phyloP scores from a whole-genome alignment of 768 basidiomycete genomes.

The Leccinum rimulosum region DNA sequence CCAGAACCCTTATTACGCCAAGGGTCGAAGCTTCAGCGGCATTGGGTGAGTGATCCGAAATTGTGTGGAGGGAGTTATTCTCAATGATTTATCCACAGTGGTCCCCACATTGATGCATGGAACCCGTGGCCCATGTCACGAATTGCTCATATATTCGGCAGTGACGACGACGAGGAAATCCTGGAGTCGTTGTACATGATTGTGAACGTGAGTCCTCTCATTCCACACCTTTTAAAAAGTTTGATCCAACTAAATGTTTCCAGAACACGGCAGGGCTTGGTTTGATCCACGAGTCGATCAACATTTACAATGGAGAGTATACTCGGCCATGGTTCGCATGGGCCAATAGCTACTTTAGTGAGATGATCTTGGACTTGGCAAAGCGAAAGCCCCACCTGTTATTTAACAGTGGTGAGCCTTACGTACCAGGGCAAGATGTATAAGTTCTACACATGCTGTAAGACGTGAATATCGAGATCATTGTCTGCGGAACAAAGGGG shows the following conservation, averaged over 20 bases:
- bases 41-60: constrained; percentile 51
- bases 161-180: constrained; percentile 71
- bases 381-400: constrained; percentile 69
- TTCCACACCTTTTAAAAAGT: not conserved
- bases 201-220: constrained; percentile 52
- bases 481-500: not conserved
- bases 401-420: constrained; percentile 52
- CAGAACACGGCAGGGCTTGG: constrained; percentile 75
- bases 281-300: constrained; percentile 74
- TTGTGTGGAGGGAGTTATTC: not conserved
- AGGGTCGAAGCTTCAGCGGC: constrained; percentile 62
- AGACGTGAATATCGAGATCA: not conserved
- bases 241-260: not conserved
- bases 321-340: constrained; percentile 80
- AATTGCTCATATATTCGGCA: constrained; percentile 70
- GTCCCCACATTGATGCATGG: constrained; percentile 71
- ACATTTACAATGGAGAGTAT: constrained; percentile 58
- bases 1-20: constrained; percentile 68
- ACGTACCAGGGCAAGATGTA: constrained; percentile 45
- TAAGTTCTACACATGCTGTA: not conserved
- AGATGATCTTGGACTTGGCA: constrained; percentile 78
- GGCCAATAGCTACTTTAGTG: constrained; percentile 82
- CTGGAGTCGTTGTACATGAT: constrained; percentile 58
- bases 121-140: constrained; percentile 86
- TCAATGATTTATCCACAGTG: constrained; percentile 38